phyloP scores from a whole-genome alignment of 805 yeast genomes.

The Komagataella pseudopastoris region DNA sequence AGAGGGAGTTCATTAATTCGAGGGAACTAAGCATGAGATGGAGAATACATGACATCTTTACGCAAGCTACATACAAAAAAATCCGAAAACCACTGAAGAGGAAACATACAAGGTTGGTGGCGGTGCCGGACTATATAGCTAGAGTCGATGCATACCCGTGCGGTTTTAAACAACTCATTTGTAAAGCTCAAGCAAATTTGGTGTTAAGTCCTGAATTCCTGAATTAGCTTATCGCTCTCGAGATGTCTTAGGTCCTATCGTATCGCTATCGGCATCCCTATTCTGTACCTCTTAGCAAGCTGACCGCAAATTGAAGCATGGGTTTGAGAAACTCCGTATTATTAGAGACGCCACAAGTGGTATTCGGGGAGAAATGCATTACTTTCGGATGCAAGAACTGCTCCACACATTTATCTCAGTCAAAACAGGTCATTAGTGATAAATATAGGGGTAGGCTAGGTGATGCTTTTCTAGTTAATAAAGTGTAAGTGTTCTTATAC shows the following conservation, averaged over 20 bases:
- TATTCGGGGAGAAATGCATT: constrained; percentile 8
- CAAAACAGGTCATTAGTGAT: constrained; percentile 15
- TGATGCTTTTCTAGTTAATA: constrained; percentile 37
- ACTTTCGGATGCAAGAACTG: constrained; percentile 16
- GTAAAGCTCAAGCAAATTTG: too few species aligned
- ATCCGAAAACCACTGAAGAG: neutral
- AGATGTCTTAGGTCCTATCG: neutral
- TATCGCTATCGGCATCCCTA: neutral
- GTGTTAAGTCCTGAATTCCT: neutral
- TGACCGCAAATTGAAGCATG: neutral
- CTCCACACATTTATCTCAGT: constrained; percentile 15
- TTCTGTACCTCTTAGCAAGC: neutral
- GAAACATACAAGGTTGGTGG: neutral
- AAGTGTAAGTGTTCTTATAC: constrained; percentile 18
- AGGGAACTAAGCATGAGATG: constrained; percentile 4
- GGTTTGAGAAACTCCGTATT: neutral
- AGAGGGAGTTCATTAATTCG: neutral
- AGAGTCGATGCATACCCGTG: neutral
- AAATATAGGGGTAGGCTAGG: constrained; percentile 45
- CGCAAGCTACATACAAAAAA: neutral
- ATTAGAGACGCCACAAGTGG: constrained; percentile 1
- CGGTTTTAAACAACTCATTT: too few species aligned
- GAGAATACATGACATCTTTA: constrained; percentile 1
- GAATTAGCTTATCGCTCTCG: neutral
- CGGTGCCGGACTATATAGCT: neutral